Percentiles rank a stretch among this genome's conserved stretches.
Conservation (phyloP, 225 moss, liverwort and hornwort genomes). For the Climacium dendroides region DNA sequence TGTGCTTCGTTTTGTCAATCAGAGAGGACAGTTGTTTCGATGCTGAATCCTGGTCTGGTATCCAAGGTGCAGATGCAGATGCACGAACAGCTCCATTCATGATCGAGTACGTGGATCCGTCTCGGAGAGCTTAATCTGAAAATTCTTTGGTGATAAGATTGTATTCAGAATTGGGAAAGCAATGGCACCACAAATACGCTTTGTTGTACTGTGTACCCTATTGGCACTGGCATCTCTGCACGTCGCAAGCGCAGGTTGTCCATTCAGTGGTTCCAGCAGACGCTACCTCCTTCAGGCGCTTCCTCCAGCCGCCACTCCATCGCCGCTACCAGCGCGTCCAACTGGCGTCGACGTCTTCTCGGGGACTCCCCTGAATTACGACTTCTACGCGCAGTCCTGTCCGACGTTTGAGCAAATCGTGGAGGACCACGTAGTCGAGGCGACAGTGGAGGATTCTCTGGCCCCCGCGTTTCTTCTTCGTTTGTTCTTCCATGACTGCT, state of each 20-base stretch:
- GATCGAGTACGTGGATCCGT: background rate
- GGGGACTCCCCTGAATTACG: background rate
- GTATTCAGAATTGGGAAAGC: background rate
- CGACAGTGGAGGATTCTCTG: constrained; percentile 4
- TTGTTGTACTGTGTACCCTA: background rate
- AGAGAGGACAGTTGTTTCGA: too few species aligned
- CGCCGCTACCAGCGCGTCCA: background rate
- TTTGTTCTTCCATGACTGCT: constrained; percentile 79
- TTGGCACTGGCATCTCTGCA: background rate
- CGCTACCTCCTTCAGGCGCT: constrained; percentile 11
- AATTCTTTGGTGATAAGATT: background rate
- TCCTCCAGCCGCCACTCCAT: background rate
- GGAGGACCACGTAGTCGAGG: background rate
- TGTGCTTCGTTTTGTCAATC: background rate
- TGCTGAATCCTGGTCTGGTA: background rate
- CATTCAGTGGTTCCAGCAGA: background rate
- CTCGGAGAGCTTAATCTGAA: background rate
- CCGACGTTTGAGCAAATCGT: constrained; percentile 26
- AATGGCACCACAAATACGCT: background rate
- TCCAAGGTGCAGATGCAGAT: background rate
- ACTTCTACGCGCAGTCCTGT: constrained; percentile 28
- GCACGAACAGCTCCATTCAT: background rate
- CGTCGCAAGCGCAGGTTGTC: constrained; percentile 1
- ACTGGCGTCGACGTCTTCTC: background rate
- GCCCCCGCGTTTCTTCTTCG: constrained; percentile 43